phyloP scores from a whole-genome alignment of 163 green algal species.

The Coccomyxa subellipsoidea region DNA sequence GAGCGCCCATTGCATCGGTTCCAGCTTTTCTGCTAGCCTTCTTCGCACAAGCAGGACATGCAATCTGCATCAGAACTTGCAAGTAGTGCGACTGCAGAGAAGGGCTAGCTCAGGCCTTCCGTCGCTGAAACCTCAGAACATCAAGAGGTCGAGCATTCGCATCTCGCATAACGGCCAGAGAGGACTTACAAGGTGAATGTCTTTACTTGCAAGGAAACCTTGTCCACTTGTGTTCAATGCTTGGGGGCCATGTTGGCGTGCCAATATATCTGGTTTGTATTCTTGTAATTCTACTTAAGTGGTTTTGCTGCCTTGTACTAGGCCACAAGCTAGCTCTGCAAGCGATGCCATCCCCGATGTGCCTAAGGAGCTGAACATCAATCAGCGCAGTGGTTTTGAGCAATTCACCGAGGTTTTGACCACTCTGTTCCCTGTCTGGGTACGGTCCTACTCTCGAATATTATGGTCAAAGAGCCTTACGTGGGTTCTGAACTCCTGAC shows the following conservation, averaged over 20 bases:
- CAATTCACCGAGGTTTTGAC: constrained; percentile 49
- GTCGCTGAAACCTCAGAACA: no score
- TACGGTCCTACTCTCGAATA: no score
- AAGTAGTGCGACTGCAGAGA: neutral
- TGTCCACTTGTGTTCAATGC: no score
- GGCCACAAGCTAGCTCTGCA: neutral
- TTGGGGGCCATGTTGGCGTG: no score
- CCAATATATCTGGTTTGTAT: no score
- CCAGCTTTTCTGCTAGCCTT: neutral
- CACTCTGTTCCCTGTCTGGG: constrained; percentile 66
- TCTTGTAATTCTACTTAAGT: no score
- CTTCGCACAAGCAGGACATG: neutral
- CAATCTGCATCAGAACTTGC: no score
- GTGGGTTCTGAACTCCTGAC: no score
- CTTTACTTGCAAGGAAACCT: no score
- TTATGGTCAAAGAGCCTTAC: no score
- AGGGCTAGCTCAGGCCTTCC: no score
- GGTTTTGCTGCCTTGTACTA: neutral
- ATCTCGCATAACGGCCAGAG: neutral
- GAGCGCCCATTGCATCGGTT: neutral
- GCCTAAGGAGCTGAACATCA: neutral
- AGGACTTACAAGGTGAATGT: neutral
- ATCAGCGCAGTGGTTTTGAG: constrained; percentile 25
- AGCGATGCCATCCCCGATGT: neutral
- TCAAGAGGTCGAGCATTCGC: neutral